Conservation (phyloP, 2,329 filamentous ascomycete species). For the Pleoardoris graminearum region DNA sequence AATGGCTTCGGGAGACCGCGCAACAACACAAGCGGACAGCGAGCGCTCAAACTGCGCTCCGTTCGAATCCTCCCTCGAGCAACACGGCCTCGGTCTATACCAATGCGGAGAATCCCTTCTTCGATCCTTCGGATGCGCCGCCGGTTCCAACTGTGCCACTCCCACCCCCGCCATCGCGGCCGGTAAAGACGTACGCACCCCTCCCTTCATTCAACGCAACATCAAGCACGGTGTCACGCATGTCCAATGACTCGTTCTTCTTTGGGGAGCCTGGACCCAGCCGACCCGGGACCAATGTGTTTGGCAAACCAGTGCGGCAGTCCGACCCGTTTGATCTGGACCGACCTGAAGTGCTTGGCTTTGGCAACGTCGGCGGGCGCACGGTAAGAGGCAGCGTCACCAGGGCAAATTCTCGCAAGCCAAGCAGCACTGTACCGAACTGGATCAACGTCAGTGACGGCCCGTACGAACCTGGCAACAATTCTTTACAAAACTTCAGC, state of each 20-base stretch:
- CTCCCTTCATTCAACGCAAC: conserved; percentile 29
- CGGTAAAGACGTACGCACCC: conserved; percentile 25
- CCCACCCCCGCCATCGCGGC: conserved; percentile 26
- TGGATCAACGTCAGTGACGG: conserved; percentile 30
- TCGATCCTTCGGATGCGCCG: conserved; percentile 29
- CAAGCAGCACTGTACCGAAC: conserved; percentile 35
- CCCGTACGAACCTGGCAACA: conserved; percentile 22
- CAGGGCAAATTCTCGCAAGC: conserved; percentile 31
- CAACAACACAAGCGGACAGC: conserved; percentile 33
- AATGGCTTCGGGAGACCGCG: conserved; percentile 27
- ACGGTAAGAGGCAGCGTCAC: conserved; percentile 35
- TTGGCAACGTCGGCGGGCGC: conserved; percentile 33
- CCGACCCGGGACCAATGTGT: conserved; percentile 34
- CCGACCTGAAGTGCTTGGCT: conserved; percentile 44
- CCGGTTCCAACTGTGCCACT: conserved; percentile 30
- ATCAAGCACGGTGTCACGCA: conserved; percentile 27
- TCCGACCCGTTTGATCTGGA: conserved; percentile 49
- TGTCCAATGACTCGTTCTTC: conserved; percentile 29
- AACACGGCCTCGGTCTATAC: conserved; percentile 29
- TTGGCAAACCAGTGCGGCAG: conserved; percentile 37
- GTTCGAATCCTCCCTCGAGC: conserved; percentile 31
- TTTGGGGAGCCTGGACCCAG: conserved; percentile 44
- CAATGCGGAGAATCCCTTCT: conserved; percentile 29
- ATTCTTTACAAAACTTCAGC: conserved; percentile 22
- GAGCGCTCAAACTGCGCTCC: conserved; percentile 35